phyloP scores from a whole-genome alignment of 352 stramenopile species.

The Globisporangium cystogenes region DNA sequence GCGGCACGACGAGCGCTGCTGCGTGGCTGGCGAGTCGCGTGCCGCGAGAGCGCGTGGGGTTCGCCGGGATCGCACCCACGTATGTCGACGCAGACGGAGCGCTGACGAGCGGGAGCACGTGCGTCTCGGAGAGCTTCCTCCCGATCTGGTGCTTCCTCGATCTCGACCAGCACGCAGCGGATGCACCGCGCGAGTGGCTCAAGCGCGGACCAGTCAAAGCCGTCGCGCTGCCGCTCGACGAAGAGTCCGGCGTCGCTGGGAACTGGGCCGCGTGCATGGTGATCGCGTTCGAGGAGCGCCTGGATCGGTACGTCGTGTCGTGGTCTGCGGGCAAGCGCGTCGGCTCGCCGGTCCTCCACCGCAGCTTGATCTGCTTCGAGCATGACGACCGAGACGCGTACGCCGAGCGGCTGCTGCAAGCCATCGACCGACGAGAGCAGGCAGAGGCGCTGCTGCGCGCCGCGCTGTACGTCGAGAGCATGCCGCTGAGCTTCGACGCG shows the following conservation, averaged over 20 bases:
- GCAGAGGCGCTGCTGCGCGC: slow-evolving; percentile 61
- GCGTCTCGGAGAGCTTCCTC: slow-evolving; percentile 44
- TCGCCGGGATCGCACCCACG: slow-evolving; percentile 24
- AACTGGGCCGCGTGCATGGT: slow-evolving; percentile 79
- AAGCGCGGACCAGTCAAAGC: slow-evolving; percentile 43
- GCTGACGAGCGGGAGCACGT: slow-evolving; percentile 7
- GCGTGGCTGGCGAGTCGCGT: slow-evolving; percentile 43
- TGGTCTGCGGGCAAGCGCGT: slow-evolving; percentile 75
- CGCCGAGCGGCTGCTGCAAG: slow-evolving; percentile 29
- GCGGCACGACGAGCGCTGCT: slow-evolving; percentile 15
- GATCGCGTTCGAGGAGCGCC: slow-evolving; percentile 45
- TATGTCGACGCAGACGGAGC: not conserved
- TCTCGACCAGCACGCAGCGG: slow-evolving; percentile 20
- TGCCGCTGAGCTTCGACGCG: slow-evolving; percentile 61
- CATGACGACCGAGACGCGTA: slow-evolving; percentile 43
- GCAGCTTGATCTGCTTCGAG: slow-evolving; percentile 59
- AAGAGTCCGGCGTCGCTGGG: slow-evolving; percentile 37
- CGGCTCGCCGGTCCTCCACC: slow-evolving; percentile 55
- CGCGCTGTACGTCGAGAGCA: slow-evolving; percentile 65
- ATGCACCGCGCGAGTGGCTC: slow-evolving; percentile 17
- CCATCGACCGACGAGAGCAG: slow-evolving; percentile 39
- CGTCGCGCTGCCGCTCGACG: slow-evolving; percentile 57
- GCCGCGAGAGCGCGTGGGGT: slow-evolving; percentile 38
- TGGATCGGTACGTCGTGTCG: slow-evolving; percentile 59
- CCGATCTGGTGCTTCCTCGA: slow-evolving; percentile 75